A percentile compares a stretch with the other conserved stretches of the same genome.
Evolutionary conservation across 2,329 filamentous ascomycete species (phyloP).

Genomic region (Cladophialophora bantiana): DNA sequence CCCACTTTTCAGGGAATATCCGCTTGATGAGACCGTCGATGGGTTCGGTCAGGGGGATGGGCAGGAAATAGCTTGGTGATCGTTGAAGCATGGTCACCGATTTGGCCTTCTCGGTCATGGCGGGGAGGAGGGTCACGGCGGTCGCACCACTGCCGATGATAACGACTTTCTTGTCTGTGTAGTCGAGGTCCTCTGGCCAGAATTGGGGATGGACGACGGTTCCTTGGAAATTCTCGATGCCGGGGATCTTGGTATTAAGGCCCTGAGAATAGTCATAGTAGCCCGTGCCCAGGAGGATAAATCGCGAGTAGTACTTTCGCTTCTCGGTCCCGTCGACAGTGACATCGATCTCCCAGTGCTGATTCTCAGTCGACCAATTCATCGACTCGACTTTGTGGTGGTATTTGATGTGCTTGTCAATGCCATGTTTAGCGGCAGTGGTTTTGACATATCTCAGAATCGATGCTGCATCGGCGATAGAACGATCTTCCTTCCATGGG

Average conservation of each 20-base stretch:
- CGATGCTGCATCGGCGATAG: constrained; percentile 60
- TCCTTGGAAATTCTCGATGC: constrained; percentile 70
- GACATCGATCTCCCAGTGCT: constrained; percentile 52
- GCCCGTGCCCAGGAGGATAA: constrained; percentile 67
- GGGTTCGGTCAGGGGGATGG: constrained; percentile 32
- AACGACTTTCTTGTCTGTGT: constrained; percentile 70
- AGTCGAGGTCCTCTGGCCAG: constrained; percentile 74
- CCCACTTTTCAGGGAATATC: constrained; percentile 32
- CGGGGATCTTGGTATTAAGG: constrained; percentile 67
- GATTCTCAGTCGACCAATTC: constrained; percentile 59
- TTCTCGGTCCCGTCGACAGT: constrained; percentile 43
- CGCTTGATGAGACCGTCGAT: constrained; percentile 34
- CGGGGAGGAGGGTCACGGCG: constrained; percentile 77
- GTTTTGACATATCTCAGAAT: constrained; percentile 64
- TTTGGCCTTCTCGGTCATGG: constrained; percentile 67
- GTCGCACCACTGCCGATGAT: constrained; percentile 82
- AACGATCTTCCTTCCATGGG: constrained; percentile 65
- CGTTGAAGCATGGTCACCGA: constrained; percentile 82
- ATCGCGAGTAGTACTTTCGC: constrained; percentile 48
- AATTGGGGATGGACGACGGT: constrained; percentile 73
- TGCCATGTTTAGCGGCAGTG: constrained; percentile 59
- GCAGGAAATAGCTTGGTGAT: constrained; percentile 73
- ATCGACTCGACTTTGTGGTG: constrained; percentile 58
- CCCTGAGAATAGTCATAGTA: constrained; percentile 77
- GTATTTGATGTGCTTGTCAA: constrained; percentile 63